These are phyloP conservation scores for Irpex lacteus DNA, from an alignment of 1,284 basidiomycete species.

Conservation along the genomic window DNA sequence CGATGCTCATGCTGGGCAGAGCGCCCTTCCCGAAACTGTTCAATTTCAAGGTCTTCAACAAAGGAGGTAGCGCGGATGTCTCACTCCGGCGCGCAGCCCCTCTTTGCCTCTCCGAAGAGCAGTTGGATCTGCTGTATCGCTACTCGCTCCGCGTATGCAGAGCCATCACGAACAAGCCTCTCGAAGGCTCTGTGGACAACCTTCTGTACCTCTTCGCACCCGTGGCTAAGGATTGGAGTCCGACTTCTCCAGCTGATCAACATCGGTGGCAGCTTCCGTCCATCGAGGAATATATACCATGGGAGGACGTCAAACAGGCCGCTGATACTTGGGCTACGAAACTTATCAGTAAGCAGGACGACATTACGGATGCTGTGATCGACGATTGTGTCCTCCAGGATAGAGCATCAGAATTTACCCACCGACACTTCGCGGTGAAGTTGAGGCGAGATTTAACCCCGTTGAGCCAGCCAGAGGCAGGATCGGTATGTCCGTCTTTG, in stretches of 20 bases:
- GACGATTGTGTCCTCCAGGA: conserved; percentile 70
- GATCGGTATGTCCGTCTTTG: neutral
- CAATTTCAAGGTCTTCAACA: conserved; percentile 56
- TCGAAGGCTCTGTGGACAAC: conserved; percentile 47
- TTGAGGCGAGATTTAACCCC: conserved; percentile 68
- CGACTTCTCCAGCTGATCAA: conserved; percentile 15
- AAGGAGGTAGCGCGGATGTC: conserved; percentile 42
- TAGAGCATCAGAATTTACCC: conserved; percentile 71
- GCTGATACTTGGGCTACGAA: conserved; percentile 48
- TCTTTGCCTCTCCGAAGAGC: conserved; percentile 44
- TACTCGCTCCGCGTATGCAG: conserved; percentile 67
- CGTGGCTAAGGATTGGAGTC: conserved; percentile 36
- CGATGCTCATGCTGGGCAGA: conserved; percentile 63
- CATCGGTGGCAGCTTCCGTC: conserved; percentile 31
- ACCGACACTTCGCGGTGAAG: conserved; percentile 54
- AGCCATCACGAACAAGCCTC: conserved; percentile 63
- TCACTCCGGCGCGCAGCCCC: conserved; percentile 45
- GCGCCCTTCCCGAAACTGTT: conserved; percentile 57
- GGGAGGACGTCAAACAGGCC: conserved; percentile 57
- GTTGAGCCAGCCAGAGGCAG: conserved; percentile 61
- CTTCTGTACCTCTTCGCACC: conserved; percentile 68
- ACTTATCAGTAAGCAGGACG: conserved; percentile 42
- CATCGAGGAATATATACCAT: conserved; percentile 53
- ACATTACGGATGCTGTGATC: conserved; percentile 41
- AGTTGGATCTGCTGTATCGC: conserved; percentile 45